Evolutionary conservation across 2,329 filamentous ascomycete genomes (phyloP), one percentile per base, ranked within the genome.

Genomic region (Talaromyces verruculosus): DNA sequence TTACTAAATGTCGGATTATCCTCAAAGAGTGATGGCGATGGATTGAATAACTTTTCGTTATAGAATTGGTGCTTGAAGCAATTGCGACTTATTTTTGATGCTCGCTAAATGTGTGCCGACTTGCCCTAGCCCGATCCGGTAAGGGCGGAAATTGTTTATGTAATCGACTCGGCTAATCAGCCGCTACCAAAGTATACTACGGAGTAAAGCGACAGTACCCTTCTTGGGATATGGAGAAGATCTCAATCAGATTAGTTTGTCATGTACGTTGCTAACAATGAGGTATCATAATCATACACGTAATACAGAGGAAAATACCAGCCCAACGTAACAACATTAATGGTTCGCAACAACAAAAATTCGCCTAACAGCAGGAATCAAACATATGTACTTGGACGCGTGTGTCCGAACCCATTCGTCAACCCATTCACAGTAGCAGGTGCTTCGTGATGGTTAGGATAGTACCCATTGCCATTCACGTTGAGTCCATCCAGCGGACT

Each of bases 1-100:
- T 68, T 73, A 2, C 33, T 25, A 58, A 76, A 76, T 80, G 82
- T 82, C 82, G 81, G 81, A 82, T 80, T 78, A 79, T 84, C 82
- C 82, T 84, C 82, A 80, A 84, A 84, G 82, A 84, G 81, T 79
- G 25, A 58, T 65, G 43, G 39, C 58, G 41, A 37, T 62, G 25
- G 39, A 60, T 64, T 55, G 43, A 61, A 60, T 43, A 51, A 39
- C 19, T 47, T 33, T 30, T 60, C 57, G 35, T 43, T 37, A 1
- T 7, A 28, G 33, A 51, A 37, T 61, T 22, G 11, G 22, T 49
- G 58, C 25, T 43, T 60, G 37, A 60, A 43, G 57, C 35, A 45
- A 45, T 62, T 33, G 13, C 37, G 25, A 33, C n/a, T 11, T 37
- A 65, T 65, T 65, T 65, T 65, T 19, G 55, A 41, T 43, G 55